phyloP scores from a whole-genome alignment of 2,329 filamentous ascomycete genomes.

The Neurospora crassa region DNA sequence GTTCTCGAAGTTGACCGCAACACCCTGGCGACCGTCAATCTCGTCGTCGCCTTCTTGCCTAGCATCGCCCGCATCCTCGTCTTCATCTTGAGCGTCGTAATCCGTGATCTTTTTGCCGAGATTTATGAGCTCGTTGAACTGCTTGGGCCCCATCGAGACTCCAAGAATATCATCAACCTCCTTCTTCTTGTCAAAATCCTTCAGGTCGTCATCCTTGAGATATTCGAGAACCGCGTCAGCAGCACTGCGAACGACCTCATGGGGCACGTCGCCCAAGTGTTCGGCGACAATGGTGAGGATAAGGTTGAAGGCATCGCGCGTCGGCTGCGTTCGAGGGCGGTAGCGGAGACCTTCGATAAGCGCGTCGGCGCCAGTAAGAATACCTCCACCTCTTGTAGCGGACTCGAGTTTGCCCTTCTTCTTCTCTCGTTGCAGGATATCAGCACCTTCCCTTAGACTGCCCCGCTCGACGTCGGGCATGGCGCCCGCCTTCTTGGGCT shows the following conservation, averaged over 20 bases:
- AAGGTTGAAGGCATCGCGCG: slow-evolving; percentile 85
- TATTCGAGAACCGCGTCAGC: slow-evolving; percentile 87
- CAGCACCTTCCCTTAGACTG: slow-evolving; percentile 67
- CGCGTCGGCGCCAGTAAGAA: slow-evolving; percentile 75
- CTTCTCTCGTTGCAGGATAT: slow-evolving; percentile 75
- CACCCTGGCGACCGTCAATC: slow-evolving; percentile 88
- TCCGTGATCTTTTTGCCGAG: slow-evolving; percentile 98
- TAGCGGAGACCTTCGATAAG: slow-evolving; percentile 88
- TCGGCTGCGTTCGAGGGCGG: slow-evolving; percentile 81
- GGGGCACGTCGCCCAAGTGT: slow-evolving; percentile 83
- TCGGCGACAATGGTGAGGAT: slow-evolving; percentile 85
- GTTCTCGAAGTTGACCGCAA: slow-evolving; percentile 92
- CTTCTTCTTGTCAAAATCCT: slow-evolving; percentile 97
- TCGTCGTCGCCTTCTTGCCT: slow-evolving; percentile 59
- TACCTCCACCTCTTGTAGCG: slow-evolving; percentile 59
- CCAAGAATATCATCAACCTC: slow-evolving; percentile 91
- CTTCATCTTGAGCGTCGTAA: slow-evolving; percentile 92
- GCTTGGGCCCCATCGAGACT: slow-evolving; percentile 69
- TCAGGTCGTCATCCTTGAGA: slow-evolving; percentile 89
- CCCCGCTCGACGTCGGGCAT: slow-evolving; percentile 66
- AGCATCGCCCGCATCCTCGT: slow-evolving; percentile 73
- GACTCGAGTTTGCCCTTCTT: slow-evolving; percentile 76
- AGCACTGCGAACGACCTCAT: slow-evolving; percentile 85
- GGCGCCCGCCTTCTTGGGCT: slow-evolving; percentile 65
- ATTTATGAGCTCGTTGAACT: slow-evolving; percentile 96